A percentile compares a stretch with the other conserved stretches of the same genome.
These are phyloP conservation scores for Penicillium paneum DNA, from an alignment of 2,329 filamentous ascomycete genomes.

Conservation along the genomic window DNA sequence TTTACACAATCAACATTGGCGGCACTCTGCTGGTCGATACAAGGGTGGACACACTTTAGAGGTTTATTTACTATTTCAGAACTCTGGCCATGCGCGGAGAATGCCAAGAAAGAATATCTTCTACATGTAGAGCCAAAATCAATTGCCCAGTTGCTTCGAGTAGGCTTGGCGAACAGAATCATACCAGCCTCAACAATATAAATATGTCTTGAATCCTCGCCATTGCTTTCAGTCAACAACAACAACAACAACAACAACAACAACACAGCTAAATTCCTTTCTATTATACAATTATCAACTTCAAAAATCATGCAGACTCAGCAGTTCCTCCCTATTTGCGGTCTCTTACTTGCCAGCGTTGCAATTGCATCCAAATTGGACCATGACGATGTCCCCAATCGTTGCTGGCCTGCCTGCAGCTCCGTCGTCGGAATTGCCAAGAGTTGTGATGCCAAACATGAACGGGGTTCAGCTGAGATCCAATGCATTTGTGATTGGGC, in stretches of 20 bases:
- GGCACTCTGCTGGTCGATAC: constrained; percentile 1
- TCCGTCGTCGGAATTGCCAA: constrained; percentile 23
- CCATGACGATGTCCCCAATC: constrained; percentile 27
- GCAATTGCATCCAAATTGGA: constrained; percentile 28
- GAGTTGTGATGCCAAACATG: constrained; percentile 23
- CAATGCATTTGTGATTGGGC: constrained; percentile 31
- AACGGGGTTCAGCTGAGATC: constrained; percentile 27
- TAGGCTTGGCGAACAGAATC: not conserved
- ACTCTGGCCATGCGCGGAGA: not conserved
- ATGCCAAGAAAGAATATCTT: not conserved
- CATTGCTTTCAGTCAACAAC: not conserved
- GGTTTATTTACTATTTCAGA: not conserved
- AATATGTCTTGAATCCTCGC: constrained; percentile 1
- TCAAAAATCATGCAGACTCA: constrained; percentile 21
- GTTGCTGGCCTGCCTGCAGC: constrained; percentile 28
- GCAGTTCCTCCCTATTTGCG: constrained; percentile 23
- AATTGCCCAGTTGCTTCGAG: not conserved
- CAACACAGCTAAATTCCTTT: not conserved
- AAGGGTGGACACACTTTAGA: constrained; percentile 3
- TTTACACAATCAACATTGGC: constrained; percentile 17
- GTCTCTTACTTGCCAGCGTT: constrained; percentile 25
- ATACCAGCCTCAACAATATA: constrained; percentile 6
- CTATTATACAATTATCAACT: not conserved
- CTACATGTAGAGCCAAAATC: not conserved
- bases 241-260: constrained; percentile 4